Conservation (phyloP, 2,329 filamentous ascomycete species). For the Phialophora verrucosa region DNA sequence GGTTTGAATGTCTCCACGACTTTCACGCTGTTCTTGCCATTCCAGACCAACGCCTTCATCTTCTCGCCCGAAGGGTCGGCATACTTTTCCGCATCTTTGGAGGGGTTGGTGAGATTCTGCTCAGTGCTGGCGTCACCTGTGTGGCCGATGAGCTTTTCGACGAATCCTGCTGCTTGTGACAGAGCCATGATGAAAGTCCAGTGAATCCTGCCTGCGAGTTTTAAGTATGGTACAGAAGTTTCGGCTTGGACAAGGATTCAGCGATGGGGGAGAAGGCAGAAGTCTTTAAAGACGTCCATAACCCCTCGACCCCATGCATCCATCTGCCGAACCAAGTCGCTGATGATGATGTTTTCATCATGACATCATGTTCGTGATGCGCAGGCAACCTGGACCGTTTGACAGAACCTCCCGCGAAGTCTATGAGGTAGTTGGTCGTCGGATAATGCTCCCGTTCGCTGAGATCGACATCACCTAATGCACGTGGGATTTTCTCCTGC, state of each 20-base stretch:
- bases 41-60: slow-evolving; percentile 84
- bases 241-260: not conserved
- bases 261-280: not conserved
- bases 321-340: slow-evolving; percentile 9
- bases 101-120: slow-evolving; percentile 74
- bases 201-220: not conserved
- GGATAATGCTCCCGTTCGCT: not conserved
- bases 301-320: slow-evolving; percentile 2
- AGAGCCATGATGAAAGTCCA: slow-evolving; percentile 56
- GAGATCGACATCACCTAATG: not conserved
- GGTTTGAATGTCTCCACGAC: slow-evolving; percentile 75
- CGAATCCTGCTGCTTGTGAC: slow-evolving; percentile 69
- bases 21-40: slow-evolving; percentile 78
- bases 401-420: slow-evolving; percentile 4
- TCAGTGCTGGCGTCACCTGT: slow-evolving; percentile 66
- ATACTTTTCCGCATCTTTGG: slow-evolving; percentile 57
- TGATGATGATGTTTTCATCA: slow-evolving; percentile 29
- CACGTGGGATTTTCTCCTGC: not conserved
- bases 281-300: not conserved
- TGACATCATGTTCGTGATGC: slow-evolving; percentile 31
- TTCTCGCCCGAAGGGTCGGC: slow-evolving; percentile 60
- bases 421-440: slow-evolving; percentile 13
- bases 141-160: slow-evolving; percentile 72
- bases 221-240: not conserved
- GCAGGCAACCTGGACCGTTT: not conserved